These are phyloP conservation scores for Calonectria ilicicola DNA, from an alignment of 2,329 filamentous ascomycete genomes.

Conservation along the genomic window DNA sequence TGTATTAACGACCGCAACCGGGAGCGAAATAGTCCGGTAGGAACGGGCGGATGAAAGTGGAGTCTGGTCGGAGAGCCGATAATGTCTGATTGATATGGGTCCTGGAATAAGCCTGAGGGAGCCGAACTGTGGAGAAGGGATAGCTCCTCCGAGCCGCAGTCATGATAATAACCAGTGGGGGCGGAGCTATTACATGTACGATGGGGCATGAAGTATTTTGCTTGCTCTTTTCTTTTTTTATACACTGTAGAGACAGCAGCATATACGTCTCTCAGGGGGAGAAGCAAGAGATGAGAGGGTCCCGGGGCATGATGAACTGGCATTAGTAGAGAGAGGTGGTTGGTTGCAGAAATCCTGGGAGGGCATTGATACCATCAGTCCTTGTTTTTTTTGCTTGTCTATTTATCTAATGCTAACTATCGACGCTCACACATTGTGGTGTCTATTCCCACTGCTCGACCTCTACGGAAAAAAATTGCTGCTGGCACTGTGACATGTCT, in stretches of 20 bases:
- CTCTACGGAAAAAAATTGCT: neutral
- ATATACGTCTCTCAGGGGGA: slow-evolving; percentile 4
- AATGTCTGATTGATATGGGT: slow-evolving; percentile 2
- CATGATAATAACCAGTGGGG: slow-evolving; percentile 6
- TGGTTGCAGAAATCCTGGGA: neutral
- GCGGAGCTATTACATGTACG: slow-evolving; percentile 5
- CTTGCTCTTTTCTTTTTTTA: neutral
- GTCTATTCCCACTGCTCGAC: neutral
- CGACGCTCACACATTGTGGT: neutral
- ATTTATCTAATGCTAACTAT: neutral
- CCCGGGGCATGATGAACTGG: neutral
- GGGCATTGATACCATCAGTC: neutral
- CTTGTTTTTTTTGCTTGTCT: neutral
- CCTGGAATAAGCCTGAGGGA: slow-evolving; percentile 20
- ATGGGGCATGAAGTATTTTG: neutral
- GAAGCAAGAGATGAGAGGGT: neutral
- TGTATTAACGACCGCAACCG: slow-evolving; percentile 12
- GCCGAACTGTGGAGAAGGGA: slow-evolving; percentile 9
- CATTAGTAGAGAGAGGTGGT: neutral
- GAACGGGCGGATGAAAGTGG: slow-evolving; percentile 13
- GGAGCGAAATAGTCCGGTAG: neutral
- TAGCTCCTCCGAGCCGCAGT: neutral
- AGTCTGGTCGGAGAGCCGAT: slow-evolving; percentile 1
- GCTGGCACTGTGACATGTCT: neutral
- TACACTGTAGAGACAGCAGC: slow-evolving; percentile 1